phyloP scores from a whole-genome alignment of 2,329 filamentous ascomycete species.

The Fusarium staphyleae region DNA sequence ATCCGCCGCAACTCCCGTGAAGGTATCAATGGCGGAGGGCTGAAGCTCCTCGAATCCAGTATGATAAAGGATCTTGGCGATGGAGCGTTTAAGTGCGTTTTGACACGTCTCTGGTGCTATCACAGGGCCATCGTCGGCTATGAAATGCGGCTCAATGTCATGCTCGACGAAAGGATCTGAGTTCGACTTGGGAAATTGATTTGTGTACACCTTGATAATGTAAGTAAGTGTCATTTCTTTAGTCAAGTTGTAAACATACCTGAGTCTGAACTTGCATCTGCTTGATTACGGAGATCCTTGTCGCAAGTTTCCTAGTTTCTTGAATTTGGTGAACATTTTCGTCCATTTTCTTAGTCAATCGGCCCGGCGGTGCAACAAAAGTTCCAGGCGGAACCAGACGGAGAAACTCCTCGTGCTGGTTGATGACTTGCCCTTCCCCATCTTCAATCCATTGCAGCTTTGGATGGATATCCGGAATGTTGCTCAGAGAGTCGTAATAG shows the following conservation, averaged over 20 bases:
- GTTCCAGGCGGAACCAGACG: constrained; percentile 76
- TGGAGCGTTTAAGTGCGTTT: constrained; percentile 84
- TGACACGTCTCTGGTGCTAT: constrained; percentile 85
- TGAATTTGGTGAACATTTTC: constrained; percentile 94
- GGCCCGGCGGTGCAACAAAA: constrained; percentile 78
- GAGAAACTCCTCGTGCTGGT: constrained; percentile 85
- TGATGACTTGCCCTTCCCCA: constrained; percentile 84
- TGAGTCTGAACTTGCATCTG: constrained; percentile 99
- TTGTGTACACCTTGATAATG: constrained; percentile 79
- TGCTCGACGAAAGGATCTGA: constrained; percentile 86
- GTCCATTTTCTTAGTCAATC: constrained; percentile 80
- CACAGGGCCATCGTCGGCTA: constrained; percentile 86
- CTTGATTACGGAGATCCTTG: constrained; percentile 97
- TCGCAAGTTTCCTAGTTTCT: constrained; percentile 92
- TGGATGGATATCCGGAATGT: constrained; percentile 82
- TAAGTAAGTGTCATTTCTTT: constrained; percentile 14
- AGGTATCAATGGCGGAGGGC: constrained; percentile 87
- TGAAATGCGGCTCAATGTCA: constrained; percentile 87
- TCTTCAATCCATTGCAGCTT: constrained; percentile 90
- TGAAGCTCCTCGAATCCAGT: constrained; percentile 97
- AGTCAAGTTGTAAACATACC: constrained; percentile 57
- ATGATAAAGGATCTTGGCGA: constrained; percentile 95
- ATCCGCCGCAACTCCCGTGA: constrained; percentile 87
- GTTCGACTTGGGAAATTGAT: constrained; percentile 97
- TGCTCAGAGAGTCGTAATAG: constrained; percentile 89